phyloP scores from a whole-genome alignment of 2,329 filamentous ascomycete species.

The Ophiostoma sp. region DNA sequence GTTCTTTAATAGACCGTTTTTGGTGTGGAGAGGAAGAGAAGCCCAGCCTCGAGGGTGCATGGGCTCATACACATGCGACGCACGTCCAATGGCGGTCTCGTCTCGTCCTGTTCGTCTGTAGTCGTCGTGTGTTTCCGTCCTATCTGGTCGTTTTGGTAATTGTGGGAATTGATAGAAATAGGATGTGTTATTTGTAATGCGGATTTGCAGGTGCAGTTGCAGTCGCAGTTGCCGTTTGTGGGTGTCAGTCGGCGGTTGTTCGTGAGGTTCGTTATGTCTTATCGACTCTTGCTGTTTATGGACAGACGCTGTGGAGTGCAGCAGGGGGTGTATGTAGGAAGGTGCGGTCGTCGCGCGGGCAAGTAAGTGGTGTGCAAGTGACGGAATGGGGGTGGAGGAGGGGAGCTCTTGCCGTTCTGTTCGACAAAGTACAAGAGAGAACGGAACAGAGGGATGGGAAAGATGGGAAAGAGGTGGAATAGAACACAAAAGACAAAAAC shows the following conservation, averaged over 20 bases:
- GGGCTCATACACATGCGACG: constrained; percentile 22
- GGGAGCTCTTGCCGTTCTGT: not conserved
- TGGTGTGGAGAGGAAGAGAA: not conserved
- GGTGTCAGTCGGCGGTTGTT: not conserved
- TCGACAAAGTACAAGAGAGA: not conserved
- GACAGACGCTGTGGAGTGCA: not conserved
- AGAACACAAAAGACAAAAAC: not conserved
- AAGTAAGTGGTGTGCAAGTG: not conserved
- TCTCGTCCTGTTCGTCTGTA: constrained; percentile 4
- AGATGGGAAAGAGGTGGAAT: not conserved
- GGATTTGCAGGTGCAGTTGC: not conserved
- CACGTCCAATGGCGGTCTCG: constrained; percentile 14
- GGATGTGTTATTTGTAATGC: constrained; percentile 8
- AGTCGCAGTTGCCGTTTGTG: not conserved
- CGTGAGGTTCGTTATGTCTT: not conserved
- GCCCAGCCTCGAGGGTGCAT: not conserved
- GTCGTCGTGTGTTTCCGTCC: not conserved
- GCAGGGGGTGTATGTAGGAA: constrained; percentile 8
- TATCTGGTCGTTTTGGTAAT: not conserved
- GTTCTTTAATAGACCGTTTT: not conserved
- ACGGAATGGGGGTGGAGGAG: not conserved
- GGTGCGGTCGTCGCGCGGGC: not conserved
- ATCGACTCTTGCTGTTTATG: not conserved
- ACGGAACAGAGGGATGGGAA: not conserved
- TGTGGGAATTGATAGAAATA: not conserved